These are phyloP conservation scores for Aspergillus nomiae DNA, from an alignment of 2,329 filamentous ascomycete species.

Conservation along the genomic window DNA sequence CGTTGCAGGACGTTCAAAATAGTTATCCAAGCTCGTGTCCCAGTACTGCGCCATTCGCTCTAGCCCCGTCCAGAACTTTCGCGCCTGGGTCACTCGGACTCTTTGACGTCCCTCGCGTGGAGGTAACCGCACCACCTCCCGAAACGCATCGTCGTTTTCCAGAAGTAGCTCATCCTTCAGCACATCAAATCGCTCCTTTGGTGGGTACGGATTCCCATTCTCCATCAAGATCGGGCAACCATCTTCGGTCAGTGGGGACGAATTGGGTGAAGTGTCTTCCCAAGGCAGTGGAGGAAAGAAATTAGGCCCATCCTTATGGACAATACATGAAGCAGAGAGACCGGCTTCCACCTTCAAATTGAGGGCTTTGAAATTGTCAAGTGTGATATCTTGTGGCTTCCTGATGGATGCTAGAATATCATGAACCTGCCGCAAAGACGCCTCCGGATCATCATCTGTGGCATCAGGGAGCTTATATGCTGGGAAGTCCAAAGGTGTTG, in stretches of 20 bases:
- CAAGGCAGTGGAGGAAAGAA: conserved; percentile 43
- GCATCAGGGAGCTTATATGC: conserved; percentile 42
- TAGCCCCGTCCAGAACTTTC: conserved; percentile 63
- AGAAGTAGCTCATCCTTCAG: conserved; percentile 54
- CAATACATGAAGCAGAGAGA: conserved; percentile 38
- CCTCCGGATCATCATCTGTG: conserved; percentile 35
- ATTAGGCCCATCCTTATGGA: conserved; percentile 36
- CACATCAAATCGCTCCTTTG: conserved; percentile 51
- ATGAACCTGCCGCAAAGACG: conserved; percentile 43
- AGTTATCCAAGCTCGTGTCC: conserved; percentile 62
- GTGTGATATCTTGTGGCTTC: conserved; percentile 43
- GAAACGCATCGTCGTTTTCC: conserved; percentile 60
- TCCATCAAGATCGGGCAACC: conserved; percentile 41
- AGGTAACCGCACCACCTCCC: conserved; percentile 54
- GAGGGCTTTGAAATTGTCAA: conserved; percentile 41
- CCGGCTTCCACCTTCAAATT: conserved; percentile 44
- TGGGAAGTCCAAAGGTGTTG: conserved; percentile 57
- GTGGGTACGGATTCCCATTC: conserved; percentile 53
- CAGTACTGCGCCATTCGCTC: conserved; percentile 64
- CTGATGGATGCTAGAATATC: conserved; percentile 47
- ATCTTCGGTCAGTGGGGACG: conserved; percentile 19
- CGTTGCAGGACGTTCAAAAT: conserved; percentile 45
- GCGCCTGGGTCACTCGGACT: conserved; percentile 56
- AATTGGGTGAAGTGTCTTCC: conserved; percentile 24
- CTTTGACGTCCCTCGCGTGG: conserved; percentile 48